Evolutionary conservation across 257 asterid genomes (phyloP).

Genomic region (Handroanthus guayacan): DNA sequence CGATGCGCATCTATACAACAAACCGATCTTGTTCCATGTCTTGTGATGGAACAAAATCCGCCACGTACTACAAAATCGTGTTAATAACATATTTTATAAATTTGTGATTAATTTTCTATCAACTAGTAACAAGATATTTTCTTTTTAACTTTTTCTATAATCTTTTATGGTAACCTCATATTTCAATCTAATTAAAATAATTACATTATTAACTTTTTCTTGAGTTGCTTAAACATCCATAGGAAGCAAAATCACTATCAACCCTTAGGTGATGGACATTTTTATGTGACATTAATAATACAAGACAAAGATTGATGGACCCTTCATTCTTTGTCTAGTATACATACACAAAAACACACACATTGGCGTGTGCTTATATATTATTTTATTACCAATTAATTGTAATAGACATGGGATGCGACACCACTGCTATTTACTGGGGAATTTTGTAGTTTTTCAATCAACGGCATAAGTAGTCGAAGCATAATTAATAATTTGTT

Average conservation of each 20-base stretch:
- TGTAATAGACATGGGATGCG: not conserved
- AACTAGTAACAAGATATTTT: no score
- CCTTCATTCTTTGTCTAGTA: not conserved
- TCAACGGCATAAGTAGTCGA: not conserved
- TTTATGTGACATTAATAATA: conserved; percentile 5
- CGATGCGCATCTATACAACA: no score
- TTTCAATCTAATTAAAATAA: not conserved
- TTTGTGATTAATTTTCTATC: no score
- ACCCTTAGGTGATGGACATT: not conserved
- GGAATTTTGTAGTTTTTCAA: not conserved
- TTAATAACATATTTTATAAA: no score
- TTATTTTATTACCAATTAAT: not conserved
- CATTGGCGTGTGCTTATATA: not conserved
- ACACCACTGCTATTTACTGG: not conserved
- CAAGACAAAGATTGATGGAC: not conserved
- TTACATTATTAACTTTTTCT: not conserved
- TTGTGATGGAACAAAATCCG: no score
- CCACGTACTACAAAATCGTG: no score
- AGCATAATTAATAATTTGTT: not conserved
- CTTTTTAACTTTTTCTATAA: no score
- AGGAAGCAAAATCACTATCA: not conserved
- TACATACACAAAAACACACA: not conserved
- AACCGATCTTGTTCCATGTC: no score
- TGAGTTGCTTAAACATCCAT: not conserved
- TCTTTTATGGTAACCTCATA: not conserved